Evolutionary conservation across 2,329 filamentous ascomycete genomes (phyloP).

Genomic region (Hypoxylon sp.): DNA sequence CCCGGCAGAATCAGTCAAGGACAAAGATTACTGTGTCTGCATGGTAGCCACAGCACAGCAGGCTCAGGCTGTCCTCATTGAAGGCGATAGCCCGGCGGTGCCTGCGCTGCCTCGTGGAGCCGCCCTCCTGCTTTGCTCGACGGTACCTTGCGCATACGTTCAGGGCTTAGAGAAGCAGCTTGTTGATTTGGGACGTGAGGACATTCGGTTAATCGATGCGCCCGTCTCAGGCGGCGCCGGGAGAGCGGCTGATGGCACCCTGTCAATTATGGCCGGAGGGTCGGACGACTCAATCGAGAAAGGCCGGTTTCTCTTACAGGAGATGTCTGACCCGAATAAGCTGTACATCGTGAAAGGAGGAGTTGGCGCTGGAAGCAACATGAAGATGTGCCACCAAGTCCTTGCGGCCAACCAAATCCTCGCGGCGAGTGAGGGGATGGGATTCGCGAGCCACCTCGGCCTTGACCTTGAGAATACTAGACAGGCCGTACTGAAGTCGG

Average conservation of each 20-base stretch:
- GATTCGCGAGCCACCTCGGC: constrained; percentile 64
- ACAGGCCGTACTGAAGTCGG: constrained; percentile 54
- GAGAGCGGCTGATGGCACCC: constrained; percentile 73
- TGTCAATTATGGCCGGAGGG: constrained; percentile 78
- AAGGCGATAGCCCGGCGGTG: constrained; percentile 59
- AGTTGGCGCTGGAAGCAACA: constrained; percentile 66
- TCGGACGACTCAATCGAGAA: constrained; percentile 63
- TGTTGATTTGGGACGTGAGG: constrained; percentile 60
- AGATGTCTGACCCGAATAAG: constrained; percentile 68
- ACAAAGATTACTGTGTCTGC: constrained; percentile 69
- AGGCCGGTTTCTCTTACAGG: constrained; percentile 65
- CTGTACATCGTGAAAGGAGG: constrained; percentile 69
- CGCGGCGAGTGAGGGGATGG: constrained; percentile 66
- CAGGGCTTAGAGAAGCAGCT: constrained; percentile 67
- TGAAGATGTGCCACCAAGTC: constrained; percentile 72
- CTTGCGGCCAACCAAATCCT: constrained; percentile 70
- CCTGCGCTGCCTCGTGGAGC: constrained; percentile 62
- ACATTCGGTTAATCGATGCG: constrained; percentile 73
- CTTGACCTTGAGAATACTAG: constrained; percentile 56
- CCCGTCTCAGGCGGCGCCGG: constrained; percentile 76
- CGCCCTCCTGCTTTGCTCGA: constrained; percentile 73
- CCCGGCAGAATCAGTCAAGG: constrained; percentile 66
- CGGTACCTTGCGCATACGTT: constrained; percentile 72
- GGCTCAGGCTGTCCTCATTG: constrained; percentile 71
- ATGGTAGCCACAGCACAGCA: constrained; percentile 81